phyloP scores from a whole-genome alignment of 2,329 filamentous ascomycete genomes.

The Calonectria crousiana region DNA sequence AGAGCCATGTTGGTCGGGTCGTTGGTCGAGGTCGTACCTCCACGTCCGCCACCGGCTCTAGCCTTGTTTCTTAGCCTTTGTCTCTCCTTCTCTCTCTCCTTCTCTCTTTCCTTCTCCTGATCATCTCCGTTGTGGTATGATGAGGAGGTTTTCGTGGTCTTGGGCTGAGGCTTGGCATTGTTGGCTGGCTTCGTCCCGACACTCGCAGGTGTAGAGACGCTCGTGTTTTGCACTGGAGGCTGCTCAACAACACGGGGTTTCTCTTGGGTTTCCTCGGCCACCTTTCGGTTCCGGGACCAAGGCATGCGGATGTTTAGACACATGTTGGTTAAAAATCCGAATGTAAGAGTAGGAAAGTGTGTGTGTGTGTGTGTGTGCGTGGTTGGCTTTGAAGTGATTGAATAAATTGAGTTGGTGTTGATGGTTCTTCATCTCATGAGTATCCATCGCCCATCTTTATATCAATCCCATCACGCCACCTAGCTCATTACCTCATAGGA shows the following conservation, averaged over 20 bases:
- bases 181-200: neutral
- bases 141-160: neutral
- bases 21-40: neutral
- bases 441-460: neutral
- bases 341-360: neutral
- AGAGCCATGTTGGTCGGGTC: neutral
- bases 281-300: neutral
- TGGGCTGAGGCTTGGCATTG: neutral
- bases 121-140: neutral
- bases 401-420: neutral
- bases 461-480: neutral
- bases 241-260: neutral
- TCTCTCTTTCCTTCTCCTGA: neutral
- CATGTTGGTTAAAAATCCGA: neutral
- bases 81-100: neutral
- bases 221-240: neutral
- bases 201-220: neutral
- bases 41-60: neutral
- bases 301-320: constrained; percentile 1
- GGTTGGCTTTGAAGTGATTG: neutral
- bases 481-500: neutral
- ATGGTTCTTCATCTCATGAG: neutral
- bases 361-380: neutral
- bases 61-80: neutral
- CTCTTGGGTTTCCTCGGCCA: neutral